Conservation (phyloP, 140 eudicot genomes). For the Cichorium intybus region DNA sequence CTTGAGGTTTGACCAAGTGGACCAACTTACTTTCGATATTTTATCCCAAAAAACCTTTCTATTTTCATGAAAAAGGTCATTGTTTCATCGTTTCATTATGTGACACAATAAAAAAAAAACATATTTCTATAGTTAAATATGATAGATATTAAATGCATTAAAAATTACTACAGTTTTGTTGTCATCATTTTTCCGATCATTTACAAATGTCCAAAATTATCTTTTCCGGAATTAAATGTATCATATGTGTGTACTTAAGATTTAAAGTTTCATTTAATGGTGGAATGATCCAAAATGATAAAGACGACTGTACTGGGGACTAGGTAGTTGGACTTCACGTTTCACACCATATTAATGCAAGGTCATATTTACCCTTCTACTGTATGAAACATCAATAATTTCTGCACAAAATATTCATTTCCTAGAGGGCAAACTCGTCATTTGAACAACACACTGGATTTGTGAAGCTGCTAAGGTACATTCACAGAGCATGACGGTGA, state of each 20-base stretch:
- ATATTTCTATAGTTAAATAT: not conserved
- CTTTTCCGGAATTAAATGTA: not conserved
- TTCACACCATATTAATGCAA: not conserved
- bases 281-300: constrained; percentile 8
- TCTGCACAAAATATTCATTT: not conserved
- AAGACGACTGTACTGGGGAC: not conserved
- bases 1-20: not conserved
- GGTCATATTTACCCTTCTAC: constrained; percentile 16
- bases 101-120: not conserved
- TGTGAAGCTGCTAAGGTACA: constrained; percentile 23
- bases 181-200: not conserved
- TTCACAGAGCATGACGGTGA: constrained; percentile 22
- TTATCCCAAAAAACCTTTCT: not conserved
- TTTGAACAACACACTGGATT: constrained; percentile 12
- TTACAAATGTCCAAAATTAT: not conserved
- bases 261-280: not conserved
- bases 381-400: not conserved
- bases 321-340: constrained; percentile 19
- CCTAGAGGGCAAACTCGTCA: constrained; percentile 16
- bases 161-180: no score
- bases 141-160: not conserved
- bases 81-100: not conserved
- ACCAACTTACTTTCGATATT: not conserved
- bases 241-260: not conserved
- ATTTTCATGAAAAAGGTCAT: not conserved